A percentile compares a stretch with the other conserved stretches of the same genome.
Conservation (phyloP, 352 stramenopile genomes). For the Poterioochromonas sp. region DNA sequence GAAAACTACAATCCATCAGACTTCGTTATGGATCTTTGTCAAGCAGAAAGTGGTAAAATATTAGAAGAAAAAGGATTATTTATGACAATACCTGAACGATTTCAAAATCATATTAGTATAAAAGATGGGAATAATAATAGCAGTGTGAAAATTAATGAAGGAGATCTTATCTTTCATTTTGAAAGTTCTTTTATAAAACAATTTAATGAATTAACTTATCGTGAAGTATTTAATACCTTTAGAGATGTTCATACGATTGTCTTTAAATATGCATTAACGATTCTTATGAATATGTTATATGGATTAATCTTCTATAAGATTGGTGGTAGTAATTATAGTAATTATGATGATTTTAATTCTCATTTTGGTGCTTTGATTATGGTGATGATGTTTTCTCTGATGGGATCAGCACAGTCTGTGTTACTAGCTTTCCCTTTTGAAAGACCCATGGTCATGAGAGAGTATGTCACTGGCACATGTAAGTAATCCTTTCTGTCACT, state of each 20-base stretch:
- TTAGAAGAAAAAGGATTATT: background rate
- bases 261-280: constrained; percentile 37
- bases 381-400: background rate
- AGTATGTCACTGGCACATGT: constrained; percentile 21
- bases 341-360: constrained; percentile 30
- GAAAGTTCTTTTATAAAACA: constrained; percentile 9
- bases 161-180: background rate
- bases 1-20: constrained; percentile 23
- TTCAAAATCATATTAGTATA: too few relatives aligned
- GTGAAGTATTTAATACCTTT: constrained; percentile 38
- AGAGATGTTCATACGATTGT: constrained; percentile 38
- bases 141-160: background rate
- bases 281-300: constrained; percentile 37
- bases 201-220: constrained; percentile 33
- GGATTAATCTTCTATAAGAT: constrained; percentile 36
- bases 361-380: constrained; percentile 35
- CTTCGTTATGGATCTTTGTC: constrained; percentile 57
- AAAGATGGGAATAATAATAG: background rate
- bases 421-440: constrained; percentile 19
- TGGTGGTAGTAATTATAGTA: background rate
- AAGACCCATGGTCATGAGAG: constrained; percentile 16
- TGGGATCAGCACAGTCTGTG: background rate
- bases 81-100: background rate
- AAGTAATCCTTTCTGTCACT: background rate
- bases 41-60: background rate